Conservation (phyloP, 495 filamentous ascomycete species). For the Neurospora sp. region DNA sequence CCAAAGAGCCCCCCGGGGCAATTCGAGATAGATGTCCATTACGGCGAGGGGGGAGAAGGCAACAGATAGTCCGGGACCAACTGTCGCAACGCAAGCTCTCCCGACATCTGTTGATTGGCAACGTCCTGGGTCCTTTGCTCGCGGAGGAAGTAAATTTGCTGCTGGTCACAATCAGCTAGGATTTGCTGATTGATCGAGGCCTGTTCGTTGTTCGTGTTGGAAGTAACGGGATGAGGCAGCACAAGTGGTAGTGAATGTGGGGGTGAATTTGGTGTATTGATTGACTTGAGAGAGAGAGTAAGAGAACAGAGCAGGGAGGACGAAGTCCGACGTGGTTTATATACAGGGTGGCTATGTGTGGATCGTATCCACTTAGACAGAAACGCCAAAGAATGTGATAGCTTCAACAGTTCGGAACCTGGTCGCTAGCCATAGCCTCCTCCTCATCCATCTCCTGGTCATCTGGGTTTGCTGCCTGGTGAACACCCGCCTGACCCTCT, state of each 20-base stretch:
- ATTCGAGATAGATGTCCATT: not conserved
- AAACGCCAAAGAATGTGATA: no score
- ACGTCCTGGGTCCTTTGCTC: not conserved
- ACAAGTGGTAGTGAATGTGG: no score
- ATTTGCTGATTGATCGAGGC: not conserved
- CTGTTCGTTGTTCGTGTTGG: no score
- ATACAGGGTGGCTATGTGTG: no score
- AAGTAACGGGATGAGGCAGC: no score
- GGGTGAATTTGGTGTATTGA: no score
- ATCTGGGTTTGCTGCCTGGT: not conserved
- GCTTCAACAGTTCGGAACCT: no score
- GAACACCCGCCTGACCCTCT: not conserved
- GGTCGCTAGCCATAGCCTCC: not conserved
- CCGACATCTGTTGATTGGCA: not conserved
- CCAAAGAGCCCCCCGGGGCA: not conserved
- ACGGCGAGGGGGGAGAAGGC: not conserved
- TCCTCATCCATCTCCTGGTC: not conserved
- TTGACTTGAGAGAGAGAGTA: no score
- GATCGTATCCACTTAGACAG: no score
- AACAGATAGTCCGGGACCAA: not conserved
- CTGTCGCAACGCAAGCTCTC: not conserved
- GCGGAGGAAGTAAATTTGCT: not conserved
- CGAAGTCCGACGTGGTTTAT: no score
- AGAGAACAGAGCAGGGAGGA: no score
- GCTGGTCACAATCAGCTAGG: not conserved